Evolutionary conservation across 176 grass and related monocot genomes (phyloP).

Genomic region (Triticum timopheevii): DNA sequence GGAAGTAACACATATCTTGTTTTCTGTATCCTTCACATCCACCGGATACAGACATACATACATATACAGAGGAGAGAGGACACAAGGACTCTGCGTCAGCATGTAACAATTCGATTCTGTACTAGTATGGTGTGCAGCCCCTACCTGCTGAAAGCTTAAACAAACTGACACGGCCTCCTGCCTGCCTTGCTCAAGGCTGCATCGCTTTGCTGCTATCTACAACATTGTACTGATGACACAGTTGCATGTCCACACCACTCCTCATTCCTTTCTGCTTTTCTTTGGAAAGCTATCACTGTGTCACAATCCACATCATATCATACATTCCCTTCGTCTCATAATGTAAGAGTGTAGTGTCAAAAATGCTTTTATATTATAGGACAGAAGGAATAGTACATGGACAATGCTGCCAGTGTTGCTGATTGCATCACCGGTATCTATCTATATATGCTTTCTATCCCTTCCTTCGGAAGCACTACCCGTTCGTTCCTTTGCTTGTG

Average conservation of each 20-base stretch:
- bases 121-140: neutral
- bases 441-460: neutral
- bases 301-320: neutral
- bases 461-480: neutral
- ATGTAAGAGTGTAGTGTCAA: no score
- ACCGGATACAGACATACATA: neutral
- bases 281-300: neutral
- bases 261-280: neutral
- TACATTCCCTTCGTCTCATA: no score
- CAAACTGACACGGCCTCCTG: neutral
- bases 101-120: no score
- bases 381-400: neutral
- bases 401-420: no score
- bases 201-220: neutral
- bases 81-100: neutral
- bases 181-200: neutral
- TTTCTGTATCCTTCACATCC: no score
- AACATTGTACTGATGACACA: neutral
- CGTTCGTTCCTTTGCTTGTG: neutral
- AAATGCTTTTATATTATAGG: no score
- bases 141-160: conserved; percentile 14
- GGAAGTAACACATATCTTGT: no score
- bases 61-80: neutral
- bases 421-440: neutral
- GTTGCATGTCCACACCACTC: neutral